These are phyloP conservation scores for Talaromyces verruculosus DNA, from an alignment of 2,329 filamentous ascomycete species.

Conservation along the genomic window DNA sequence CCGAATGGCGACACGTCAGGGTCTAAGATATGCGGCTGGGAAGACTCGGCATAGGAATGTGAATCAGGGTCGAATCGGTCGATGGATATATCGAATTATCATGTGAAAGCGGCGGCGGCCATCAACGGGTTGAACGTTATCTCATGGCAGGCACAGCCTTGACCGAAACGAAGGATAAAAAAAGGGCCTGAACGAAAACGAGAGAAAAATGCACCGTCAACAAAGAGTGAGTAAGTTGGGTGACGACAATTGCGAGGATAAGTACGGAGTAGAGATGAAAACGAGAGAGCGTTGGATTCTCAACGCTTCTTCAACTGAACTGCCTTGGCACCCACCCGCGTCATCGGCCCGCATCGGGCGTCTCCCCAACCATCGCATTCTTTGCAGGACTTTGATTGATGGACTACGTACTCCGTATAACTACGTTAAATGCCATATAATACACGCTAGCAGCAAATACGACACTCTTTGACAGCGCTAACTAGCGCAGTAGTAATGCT, in stretches of 20 bases:
- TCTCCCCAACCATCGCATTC: constrained; percentile 14
- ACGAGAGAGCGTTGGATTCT: constrained; percentile 17
- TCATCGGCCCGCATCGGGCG: constrained; percentile 20
- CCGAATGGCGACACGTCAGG: not conserved
- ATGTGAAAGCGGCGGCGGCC: constrained; percentile 18
- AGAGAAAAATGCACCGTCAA: not conserved
- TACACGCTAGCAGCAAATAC: not conserved
- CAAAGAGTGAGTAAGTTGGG: not conserved
- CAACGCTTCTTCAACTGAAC: constrained; percentile 19
- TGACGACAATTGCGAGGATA: constrained; percentile 1
- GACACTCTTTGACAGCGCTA: constrained; percentile 1
- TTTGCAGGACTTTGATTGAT: no score
- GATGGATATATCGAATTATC: constrained; percentile 9
- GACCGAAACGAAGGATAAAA: constrained; percentile 2
- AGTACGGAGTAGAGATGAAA: not conserved
- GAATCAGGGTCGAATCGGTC: constrained; percentile 1
- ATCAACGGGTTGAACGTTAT: constrained; percentile 1
- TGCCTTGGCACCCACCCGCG: constrained; percentile 12
- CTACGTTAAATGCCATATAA: not conserved
- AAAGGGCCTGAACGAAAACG: not conserved
- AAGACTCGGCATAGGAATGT: constrained; percentile 18
- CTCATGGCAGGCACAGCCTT: not conserved
- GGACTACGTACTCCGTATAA: not conserved
- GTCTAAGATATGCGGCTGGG: constrained; percentile 17
- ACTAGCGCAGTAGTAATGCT: not conserved